Evolutionary conservation across 2,329 filamentous ascomycete genomes (phyloP), one percentile per base, ranked within the genome.

Genomic region (Myriosclerotinia curreyana): DNA sequence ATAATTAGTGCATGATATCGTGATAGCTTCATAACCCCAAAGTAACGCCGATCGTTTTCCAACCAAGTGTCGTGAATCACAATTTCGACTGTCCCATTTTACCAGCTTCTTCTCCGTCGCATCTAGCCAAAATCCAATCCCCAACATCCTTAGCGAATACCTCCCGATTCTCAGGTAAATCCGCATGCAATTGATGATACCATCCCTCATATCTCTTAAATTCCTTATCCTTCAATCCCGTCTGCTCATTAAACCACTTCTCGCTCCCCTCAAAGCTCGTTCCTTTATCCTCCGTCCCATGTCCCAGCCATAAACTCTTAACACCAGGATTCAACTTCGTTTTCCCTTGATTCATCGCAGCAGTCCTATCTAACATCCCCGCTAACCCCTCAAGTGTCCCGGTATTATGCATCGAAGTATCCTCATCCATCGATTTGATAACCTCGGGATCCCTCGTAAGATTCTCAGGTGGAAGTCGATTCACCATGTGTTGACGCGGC

Each of bases 371-470:
- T 68, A 97, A 78, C 82, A 96, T 82, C 0, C 85, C 87, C 0
- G 89, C 83, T 42, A 96, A 75, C 0, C 90, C 90, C 75, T 93
- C 88, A n/a, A 96, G 80, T 8, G 93, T 96, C 44, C 92, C 93
- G 2, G 86, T 94, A 75, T 94, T 83, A 77, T 96, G 92, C 75
- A 87, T 86, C 60, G 96, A 79, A 58, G 80, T 73, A 76, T 97
- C 93, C 38, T 84, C 81, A 2, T 79, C 77, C 68, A 90, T 82
- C 34, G 79, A 81, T 71, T 83, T 79, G 61, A 83, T 81, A 2
- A 91, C 84, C 28, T 78, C 83, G 31, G 82, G 79, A 75, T 94
- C 89, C 31, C 91, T 84, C 44, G 83, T 86, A 62, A 96, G 74
- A 66, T 87, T 81, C 66, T 82, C 81, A 2, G 84, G 76, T 53